These are phyloP conservation scores for Acer negundo DNA, from an alignment of 345 rosid species.

Conservation along the genomic window DNA sequence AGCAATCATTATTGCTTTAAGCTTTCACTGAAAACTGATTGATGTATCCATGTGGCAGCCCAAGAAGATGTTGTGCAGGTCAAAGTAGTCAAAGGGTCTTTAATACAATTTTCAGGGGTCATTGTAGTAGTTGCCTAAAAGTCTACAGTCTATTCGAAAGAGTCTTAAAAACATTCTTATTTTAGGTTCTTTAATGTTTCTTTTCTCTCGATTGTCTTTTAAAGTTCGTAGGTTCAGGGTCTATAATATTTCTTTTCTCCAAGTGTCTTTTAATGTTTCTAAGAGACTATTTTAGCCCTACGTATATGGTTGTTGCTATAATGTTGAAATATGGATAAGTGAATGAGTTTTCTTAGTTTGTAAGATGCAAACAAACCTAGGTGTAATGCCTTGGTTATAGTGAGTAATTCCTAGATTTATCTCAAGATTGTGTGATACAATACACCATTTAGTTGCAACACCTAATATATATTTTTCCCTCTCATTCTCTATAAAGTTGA, in stretches of 20 bases:
- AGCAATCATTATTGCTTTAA: constrained; percentile 12
- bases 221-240: no score
- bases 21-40: constrained; percentile 10
- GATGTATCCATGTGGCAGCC: not conserved
- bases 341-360: not conserved
- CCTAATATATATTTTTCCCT: not conserved
- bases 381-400: not conserved
- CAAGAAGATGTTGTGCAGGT: not conserved
- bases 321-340: no score
- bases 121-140: not conserved
- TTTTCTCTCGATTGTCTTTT: no score
- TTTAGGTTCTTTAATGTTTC: no score
- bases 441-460: no score
- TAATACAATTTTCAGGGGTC: not conserved
- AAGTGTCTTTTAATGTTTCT: no score
- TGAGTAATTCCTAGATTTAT: not conserved
- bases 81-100: not conserved
- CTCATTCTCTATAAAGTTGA: no score
- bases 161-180: not conserved
- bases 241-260: no score
- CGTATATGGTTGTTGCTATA: not conserved
- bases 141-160: not conserved
- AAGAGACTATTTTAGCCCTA: no score
- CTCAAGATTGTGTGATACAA: not conserved
- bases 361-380: not conserved